Conservation (phyloP, 1,284 basidiomycete species). For the Marasmius fiardii region DNA sequence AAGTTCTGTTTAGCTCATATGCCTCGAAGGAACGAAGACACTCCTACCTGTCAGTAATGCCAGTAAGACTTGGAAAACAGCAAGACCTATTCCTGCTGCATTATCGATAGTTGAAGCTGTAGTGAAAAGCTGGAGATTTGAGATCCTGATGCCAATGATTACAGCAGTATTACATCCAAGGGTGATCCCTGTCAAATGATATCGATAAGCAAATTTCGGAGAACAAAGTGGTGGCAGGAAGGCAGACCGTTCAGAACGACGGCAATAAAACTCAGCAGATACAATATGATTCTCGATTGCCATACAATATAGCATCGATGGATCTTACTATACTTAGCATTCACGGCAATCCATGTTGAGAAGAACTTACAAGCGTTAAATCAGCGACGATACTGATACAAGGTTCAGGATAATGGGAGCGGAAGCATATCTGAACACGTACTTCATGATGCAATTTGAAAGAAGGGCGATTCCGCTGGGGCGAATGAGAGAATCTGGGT, state of each 20-base stretch:
- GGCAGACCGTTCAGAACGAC: background rate
- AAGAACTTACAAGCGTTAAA: background rate
- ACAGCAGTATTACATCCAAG: background rate
- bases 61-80: background rate
- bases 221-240: background rate
- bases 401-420: background rate
- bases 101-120: background rate
- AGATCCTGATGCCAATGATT: background rate
- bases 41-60: background rate
- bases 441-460: background rate
- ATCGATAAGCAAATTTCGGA: too few relatives aligned
- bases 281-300: background rate
- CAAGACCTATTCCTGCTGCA: background rate
- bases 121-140: background rate
- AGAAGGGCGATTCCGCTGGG: too few relatives aligned
- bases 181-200: background rate
- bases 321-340: background rate
- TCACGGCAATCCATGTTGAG: background rate
- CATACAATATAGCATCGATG: background rate
- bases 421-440: background rate
- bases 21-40: background rate
- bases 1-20: background rate
- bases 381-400: background rate
- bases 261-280: background rate
- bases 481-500: too few relatives aligned